Evolutionary conservation across 345 rosid species (phyloP), one percentile per base, ranked within the genome.

Genomic region (Moringa oleifera): DNA sequence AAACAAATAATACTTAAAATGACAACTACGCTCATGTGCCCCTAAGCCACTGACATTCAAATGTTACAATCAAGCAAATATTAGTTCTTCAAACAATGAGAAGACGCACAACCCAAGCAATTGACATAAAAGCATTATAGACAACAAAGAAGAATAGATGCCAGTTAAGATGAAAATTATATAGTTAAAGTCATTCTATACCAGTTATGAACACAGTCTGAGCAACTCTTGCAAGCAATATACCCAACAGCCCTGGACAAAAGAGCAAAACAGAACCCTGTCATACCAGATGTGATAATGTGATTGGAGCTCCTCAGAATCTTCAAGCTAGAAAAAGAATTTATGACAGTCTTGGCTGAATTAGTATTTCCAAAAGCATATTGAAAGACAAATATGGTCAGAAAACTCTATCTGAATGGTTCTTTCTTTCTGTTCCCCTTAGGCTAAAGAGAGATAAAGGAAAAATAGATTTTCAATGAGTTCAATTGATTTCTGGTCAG

Each of bases 151-250:
- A 16, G 23, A 36, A 19, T n/a, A 57, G 22, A 46, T 0, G 1
- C 23, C 19, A 28, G 22, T 10, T 19, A 49, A 49, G 52, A 53
- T n/a, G 52, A 24, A 25, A 4, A 28, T 33, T 20, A 33, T 21
- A 18, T 25, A 61, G 25, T 20, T 18, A 67, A 55, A 47, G 45
- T 18, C 58, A 20, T 12, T 61, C 20, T 22, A 20, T 68, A 85
- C 96, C 97, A 58, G 96, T 88, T 64, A 93, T 82, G 73, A 84
- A 88, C 24, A 93, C 89, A 0, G 77, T 73, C 72, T 74, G 75
- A 75, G 91, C 96, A 59, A 77, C 81, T 52, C 68, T 77, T 47
- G 91, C 88, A 68, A 88, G 87, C 79, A 88, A 57, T 56, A 93
- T 68, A 57, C 98, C 96, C 17, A 76, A 86, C 58, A 90, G 67